Evolutionary conservation across 768 basidiomycete species (phyloP).

Genomic region (Amanita molliuscula): DNA sequence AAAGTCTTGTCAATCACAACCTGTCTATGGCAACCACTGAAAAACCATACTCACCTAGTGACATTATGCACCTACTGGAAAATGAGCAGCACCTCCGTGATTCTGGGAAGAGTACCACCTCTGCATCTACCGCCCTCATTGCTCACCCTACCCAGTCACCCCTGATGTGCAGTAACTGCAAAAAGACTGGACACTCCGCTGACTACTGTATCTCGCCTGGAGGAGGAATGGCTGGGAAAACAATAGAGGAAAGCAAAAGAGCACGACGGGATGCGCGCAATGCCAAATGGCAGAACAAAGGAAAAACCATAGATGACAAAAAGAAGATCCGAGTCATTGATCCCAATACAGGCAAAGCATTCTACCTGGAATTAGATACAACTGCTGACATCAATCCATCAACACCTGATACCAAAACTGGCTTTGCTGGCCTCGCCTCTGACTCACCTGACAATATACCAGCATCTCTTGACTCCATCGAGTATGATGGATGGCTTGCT

Average conservation of each 20-base stretch:
- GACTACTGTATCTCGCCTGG: slow-evolving; percentile 6
- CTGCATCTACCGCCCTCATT: too few relatives aligned
- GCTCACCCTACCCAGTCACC: not conserved
- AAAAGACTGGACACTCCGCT: not conserved
- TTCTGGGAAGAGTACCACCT: not conserved
- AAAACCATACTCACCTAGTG: not conserved
- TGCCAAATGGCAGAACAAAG: not conserved
- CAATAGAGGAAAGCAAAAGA: not conserved
- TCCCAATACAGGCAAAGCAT: too few relatives aligned
- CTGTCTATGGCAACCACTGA: not conserved
- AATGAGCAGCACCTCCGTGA: not conserved
- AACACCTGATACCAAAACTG: too few relatives aligned
- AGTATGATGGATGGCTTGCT: too few relatives aligned
- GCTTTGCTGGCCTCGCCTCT: too few relatives aligned
- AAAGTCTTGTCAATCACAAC: not conserved
- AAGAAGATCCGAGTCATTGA: too few relatives aligned
- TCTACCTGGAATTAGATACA: too few relatives aligned
- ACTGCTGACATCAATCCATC: too few relatives aligned
- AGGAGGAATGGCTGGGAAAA: slow-evolving; percentile 8
- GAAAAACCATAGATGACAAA: too few relatives aligned
- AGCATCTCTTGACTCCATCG: too few relatives aligned
- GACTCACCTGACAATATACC: too few relatives aligned
- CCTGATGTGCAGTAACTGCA: slow-evolving; percentile 5
- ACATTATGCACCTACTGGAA: too few relatives aligned
- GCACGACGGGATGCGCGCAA: not conserved